A percentile compares a stretch with the other conserved stretches of the same genome.
These are phyloP conservation scores for Colletotrichum magnum DNA, from an alignment of 2,329 filamentous ascomycete species.

Conservation along the genomic window DNA sequence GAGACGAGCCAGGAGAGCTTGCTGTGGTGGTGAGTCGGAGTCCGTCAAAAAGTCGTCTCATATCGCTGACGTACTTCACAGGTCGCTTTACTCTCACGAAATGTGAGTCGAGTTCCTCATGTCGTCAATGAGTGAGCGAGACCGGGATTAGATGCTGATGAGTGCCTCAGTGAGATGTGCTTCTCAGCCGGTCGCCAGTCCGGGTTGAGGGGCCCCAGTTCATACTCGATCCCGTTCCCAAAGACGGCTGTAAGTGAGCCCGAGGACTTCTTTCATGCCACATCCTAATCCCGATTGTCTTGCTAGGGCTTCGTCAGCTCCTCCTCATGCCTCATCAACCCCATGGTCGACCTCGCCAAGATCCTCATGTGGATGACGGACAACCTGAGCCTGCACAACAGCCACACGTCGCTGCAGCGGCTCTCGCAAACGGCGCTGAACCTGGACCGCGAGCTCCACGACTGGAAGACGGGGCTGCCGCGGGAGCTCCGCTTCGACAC, in stretches of 20 bases:
- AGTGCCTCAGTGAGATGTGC: constrained; percentile 31
- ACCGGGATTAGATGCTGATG: background rate
- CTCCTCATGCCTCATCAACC: constrained; percentile 32
- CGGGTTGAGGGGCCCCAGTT: constrained; percentile 22
- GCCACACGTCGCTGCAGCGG: constrained; percentile 29
- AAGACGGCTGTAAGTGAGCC: constrained; percentile 25
- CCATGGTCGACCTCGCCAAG: constrained; percentile 38
- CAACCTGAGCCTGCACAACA: constrained; percentile 32
- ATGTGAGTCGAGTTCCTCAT: constrained; percentile 15
- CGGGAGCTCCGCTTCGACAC: constrained; percentile 26
- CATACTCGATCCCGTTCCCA: constrained; percentile 31
- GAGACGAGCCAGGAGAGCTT: constrained; percentile 38
- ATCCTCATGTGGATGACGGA: constrained; percentile 40
- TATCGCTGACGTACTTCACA: constrained; percentile 2
- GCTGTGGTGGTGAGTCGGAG: constrained; percentile 39
- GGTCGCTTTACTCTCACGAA: constrained; percentile 41
- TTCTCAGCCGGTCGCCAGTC: constrained; percentile 37
- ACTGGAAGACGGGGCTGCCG: constrained; percentile 32
- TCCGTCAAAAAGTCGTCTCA: background rate
- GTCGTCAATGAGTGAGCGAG: too few species aligned
- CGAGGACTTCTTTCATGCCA: too few species aligned
- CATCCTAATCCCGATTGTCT: background rate
- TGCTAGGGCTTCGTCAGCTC: constrained; percentile 32
- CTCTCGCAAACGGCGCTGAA: constrained; percentile 32
- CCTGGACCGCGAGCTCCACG: constrained; percentile 27